Conservation (phyloP, 371 early-diverging fungal genomes). For the Rhizopus delemar region DNA sequence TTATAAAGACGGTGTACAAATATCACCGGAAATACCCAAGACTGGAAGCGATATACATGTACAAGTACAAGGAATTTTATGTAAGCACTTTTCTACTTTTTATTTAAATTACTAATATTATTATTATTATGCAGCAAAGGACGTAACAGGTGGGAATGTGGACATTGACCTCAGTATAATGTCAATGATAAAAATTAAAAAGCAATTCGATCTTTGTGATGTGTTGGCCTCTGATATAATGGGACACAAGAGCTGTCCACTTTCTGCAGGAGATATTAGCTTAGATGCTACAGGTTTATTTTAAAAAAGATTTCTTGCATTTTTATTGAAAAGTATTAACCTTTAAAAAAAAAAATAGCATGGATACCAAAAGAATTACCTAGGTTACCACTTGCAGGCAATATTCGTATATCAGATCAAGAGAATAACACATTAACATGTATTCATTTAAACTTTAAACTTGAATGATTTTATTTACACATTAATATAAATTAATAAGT, state of each 20-base stretch:
- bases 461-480: constrained; percentile 11
- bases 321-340: background rate
- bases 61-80: constrained; percentile 41
- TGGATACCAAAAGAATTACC: constrained; percentile 50
- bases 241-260: constrained; percentile 35
- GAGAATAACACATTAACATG: constrained; percentile 44
- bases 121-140: constrained; percentile 27
- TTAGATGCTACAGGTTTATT: constrained; percentile 44
- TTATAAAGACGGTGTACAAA: constrained; percentile 42
- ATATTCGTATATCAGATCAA: constrained; percentile 48
- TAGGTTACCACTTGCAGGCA: constrained; percentile 43
- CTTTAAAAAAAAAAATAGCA: constrained; percentile 29
- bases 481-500: constrained; percentile 27
- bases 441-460: constrained; percentile 35
- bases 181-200: constrained; percentile 50
- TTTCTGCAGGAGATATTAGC: constrained; percentile 37
- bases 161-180: constrained; percentile 46
- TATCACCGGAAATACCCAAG: constrained; percentile 39
- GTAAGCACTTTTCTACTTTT: constrained; percentile 16
- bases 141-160: constrained; percentile 40
- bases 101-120: background rate
- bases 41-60: constrained; percentile 46
- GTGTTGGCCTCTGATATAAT: constrained; percentile 45
- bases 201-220: constrained; percentile 43
- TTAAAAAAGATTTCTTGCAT: background rate